Percentiles rank a stretch among this genome's conserved stretches.
Evolutionary conservation across 129 eudicot species (phyloP).

Genomic region (Escallonia herrerae): DNA sequence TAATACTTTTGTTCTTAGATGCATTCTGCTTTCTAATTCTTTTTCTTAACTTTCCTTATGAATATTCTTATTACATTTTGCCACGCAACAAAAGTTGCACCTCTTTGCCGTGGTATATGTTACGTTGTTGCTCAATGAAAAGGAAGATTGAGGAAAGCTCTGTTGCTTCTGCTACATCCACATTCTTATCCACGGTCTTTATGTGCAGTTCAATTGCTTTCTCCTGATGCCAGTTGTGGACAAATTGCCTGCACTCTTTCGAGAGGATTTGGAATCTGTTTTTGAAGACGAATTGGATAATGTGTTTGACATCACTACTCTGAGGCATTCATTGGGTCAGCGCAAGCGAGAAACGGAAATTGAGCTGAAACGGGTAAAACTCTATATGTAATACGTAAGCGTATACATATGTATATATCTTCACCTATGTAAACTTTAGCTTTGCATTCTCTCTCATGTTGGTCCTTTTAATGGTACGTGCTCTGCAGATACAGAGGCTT

Average conservation of each 20-base stretch:
- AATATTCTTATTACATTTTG: no score
- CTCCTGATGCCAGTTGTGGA: slow-evolving; percentile 96
- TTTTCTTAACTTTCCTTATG: no score
- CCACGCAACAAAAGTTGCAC: no score
- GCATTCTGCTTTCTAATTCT: no score
- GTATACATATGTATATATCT: neutral
- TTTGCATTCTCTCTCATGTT: neutral
- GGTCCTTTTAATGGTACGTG: neutral
- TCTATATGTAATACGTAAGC: no score
- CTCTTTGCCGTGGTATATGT: neutral
- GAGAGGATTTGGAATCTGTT: slow-evolving; percentile 80
- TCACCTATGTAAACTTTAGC: neutral
- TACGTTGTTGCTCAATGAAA: no score
- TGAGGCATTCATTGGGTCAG: slow-evolving; percentile 62
- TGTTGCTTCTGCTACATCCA: neutral
- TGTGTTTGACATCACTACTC: slow-evolving; percentile 74
- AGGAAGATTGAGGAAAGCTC: neutral
- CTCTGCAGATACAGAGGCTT: slow-evolving; percentile 78
- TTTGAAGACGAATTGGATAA: slow-evolving; percentile 73
- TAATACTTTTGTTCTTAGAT: neutral
- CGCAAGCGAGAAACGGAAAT: slow-evolving; percentile 72
- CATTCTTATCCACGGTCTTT: neutral
- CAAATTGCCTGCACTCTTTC: slow-evolving; percentile 85
- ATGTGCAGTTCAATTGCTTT: slow-evolving; percentile 94
- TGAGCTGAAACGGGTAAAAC: slow-evolving; percentile 69